Base-by-base conservation (phyloP, 1,284 basidiomycete species). In the Marasmius tenuissimus region DNA sequence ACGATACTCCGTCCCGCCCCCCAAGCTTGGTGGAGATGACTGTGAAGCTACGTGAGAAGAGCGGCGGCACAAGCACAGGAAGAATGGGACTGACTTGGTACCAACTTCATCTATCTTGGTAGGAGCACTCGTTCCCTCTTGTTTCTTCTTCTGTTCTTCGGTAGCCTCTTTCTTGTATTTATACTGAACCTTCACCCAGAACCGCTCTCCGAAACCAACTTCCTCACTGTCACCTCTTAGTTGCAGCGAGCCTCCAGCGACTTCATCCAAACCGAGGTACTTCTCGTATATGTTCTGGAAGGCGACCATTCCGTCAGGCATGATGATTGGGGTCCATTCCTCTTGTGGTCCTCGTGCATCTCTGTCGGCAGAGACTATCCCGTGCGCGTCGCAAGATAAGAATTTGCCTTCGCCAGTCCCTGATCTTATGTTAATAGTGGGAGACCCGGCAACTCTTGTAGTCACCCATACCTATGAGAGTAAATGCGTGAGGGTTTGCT, bases 111-210 rank as follows among this genome's bases (percentile, higher is more conserved):
- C 88, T 60, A 91, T 83, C 47, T 82, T 80, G 1, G 81, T 76
- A 62, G 81, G 76, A 49, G 83, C 81, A 53, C 82, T 73, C 63
- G 77, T 73, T 5, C 84, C 89, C 63, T 86, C 37, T 18, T 54
- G 88, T 69, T 85, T 86, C 78, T 90, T 91, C 78, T 85, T 89
- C 72, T 91, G 88, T 73, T 93, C 91, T 65, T 93, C 87, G 53
- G 89, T 80, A 4, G 92, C 93, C 73, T 97, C 94, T 69, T 86
- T 85, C 77, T 96, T 91, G 76, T 92, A 96, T 72, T 94, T 93
- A 75, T 84, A 87, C 78, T 97, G 95, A 53, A 97, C 89, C 76
- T 95, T 95, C 60, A 96, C 85, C 84, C 87, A 90, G 73, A 95
- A 94, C 12, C 88, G 81, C 71, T 96, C 94, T 47, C 80, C 79